Evolutionary conservation across 345 rosid species (phyloP).

Genomic region (Lagerstroemia speciosa): DNA sequence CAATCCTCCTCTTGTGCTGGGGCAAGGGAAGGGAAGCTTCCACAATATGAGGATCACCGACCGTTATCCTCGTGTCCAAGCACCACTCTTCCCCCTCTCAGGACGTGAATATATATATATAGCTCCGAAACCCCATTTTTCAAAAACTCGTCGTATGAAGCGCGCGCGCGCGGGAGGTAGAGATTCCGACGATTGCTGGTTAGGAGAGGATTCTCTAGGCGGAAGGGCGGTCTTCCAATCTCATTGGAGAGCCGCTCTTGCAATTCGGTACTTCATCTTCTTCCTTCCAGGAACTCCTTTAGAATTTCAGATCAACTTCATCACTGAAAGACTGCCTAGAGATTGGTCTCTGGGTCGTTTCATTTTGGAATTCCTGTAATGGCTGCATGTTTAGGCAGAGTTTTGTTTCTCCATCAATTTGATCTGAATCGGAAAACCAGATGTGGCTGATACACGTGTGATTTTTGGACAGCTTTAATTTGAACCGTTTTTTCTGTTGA

Average conservation of each 20-base stretch:
- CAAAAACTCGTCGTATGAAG: background rate
- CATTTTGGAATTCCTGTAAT: too few relatives aligned
- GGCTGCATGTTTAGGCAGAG: background rate
- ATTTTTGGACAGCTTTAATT: background rate
- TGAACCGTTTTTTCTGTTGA: background rate
- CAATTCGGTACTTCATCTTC: background rate
- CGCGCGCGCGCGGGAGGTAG: background rate
- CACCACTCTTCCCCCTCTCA: background rate
- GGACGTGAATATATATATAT: background rate
- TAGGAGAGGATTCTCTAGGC: background rate
- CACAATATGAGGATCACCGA: conserved; percentile 12
- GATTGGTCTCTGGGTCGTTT: background rate
- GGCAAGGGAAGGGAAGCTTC: background rate
- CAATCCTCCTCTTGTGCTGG: background rate
- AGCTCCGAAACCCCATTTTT: background rate
- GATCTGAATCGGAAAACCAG: too few relatives aligned
- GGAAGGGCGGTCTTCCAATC: conserved; percentile 27
- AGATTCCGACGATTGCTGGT: background rate
- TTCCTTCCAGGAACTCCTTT: background rate
- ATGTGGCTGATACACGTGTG: background rate
- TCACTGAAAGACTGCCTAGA: background rate
- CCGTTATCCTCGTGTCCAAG: background rate
- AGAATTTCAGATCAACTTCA: background rate
- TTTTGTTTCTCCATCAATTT: background rate
- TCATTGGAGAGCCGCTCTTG: conserved; percentile 24